Conservation (phyloP, 805 yeast genomes). For the Wickerhamomyces xylosicus region DNA sequence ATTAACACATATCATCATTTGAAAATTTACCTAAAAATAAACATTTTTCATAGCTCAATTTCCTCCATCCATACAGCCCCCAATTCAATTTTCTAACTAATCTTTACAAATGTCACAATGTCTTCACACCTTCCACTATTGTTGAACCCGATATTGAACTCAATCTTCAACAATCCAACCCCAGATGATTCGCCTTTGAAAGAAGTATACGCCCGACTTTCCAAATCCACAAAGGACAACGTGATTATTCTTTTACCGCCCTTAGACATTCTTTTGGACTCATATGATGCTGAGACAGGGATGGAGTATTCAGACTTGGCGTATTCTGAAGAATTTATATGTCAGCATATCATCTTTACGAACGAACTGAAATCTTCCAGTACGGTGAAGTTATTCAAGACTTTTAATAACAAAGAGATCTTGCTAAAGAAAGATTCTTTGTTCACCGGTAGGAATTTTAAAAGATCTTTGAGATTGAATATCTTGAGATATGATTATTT, state of each 20-base stretch:
- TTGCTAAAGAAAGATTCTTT: constrained; percentile 44
- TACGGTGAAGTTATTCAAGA: constrained; percentile 28
- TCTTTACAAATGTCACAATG: constrained; percentile 5
- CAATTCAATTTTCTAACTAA: too few relatives aligned
- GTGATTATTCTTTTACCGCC: constrained; percentile 63
- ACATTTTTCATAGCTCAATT: too few relatives aligned
- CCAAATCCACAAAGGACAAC: constrained; percentile 24
- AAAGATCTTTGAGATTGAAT: constrained; percentile 29
- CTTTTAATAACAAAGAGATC: constrained; percentile 47
- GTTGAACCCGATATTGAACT: constrained; percentile 53
- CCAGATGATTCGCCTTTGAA: constrained; percentile 36
- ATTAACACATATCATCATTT: too few relatives aligned
- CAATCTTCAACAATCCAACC: constrained; percentile 55
- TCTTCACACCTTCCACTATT: constrained; percentile 40
- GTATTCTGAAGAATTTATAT: constrained; percentile 47
- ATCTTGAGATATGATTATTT: constrained; percentile 39
- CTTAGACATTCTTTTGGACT: constrained; percentile 31
- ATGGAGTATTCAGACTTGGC: constrained; percentile 40
- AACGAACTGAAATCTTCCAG: constrained; percentile 20
- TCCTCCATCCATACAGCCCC: too few relatives aligned
- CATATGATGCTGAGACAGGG: constrained; percentile 28
- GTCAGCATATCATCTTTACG: constrained; percentile 47
- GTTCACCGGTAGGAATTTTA: constrained; percentile 51
- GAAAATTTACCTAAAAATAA: too few relatives aligned
- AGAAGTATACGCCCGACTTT: constrained; percentile 33